Evolutionary conservation across 257 asterid genomes (phyloP), one percentile per base, ranked within the genome.

Genomic region (Hygrophila difformis): DNA sequence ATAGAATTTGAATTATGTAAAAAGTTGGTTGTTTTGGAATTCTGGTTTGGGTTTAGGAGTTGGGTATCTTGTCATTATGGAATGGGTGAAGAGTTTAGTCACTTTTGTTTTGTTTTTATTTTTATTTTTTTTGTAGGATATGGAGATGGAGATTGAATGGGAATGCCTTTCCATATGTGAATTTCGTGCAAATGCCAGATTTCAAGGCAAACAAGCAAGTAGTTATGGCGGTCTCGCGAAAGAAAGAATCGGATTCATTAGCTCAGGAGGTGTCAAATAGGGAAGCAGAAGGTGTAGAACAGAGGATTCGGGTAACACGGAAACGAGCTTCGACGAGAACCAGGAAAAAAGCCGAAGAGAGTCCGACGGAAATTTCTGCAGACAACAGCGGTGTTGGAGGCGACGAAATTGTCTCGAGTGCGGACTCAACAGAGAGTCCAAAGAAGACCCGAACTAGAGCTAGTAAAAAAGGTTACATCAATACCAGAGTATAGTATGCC

Each of bases 391-490:
- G 45, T 49, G 69, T 52, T 56, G 47, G 54, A 38, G 78, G 60
- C 57, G 92, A 63, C 39, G 87, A 67, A 56, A 53, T 36, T 3
- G 24, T 31, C 22, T 39, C 66, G 19, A 41, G 60, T 65, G 64
- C 68, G 21, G 76, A 18, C 46, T 49, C 79, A 33, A 46, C 43
- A 19, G 83, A 70, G 57, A 57, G 12, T 44, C 2, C 67, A 38
- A 77, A 41, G 51, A 85, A 73, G 66, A n/a, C 70, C 44, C 52
- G 61, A 50, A 38, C 68, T 37, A 68, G 78, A 62, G 54, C 76
- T 12, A 67, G 68, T 47, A 79, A 46, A 72, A 89, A 82, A 79
- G 93, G 93, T 84, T 63, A 13, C n/a, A n/a, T n/a, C n/a, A n/a
- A n/a, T n/a, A n/a, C n/a, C n/a, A n/a, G n/a, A n/a, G n/a, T n/a